phyloP scores from a whole-genome alignment of 2,329 filamentous ascomycete species.

The Hortaea werneckii region DNA sequence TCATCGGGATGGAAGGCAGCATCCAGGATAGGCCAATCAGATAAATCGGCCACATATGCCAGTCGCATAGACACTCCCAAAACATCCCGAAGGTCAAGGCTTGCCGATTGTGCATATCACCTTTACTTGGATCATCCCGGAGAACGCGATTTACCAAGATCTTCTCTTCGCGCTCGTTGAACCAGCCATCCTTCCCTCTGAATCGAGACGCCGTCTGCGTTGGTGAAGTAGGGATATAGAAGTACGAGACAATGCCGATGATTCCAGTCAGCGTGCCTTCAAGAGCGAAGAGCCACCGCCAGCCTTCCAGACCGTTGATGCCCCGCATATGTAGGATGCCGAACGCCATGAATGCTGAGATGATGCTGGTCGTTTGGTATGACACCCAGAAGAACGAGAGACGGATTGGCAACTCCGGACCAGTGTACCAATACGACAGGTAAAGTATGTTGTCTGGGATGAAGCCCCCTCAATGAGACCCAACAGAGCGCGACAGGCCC shows the following conservation, averaged over 20 bases:
- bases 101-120: slow-evolving; percentile 53
- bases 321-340: slow-evolving; percentile 41
- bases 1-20: slow-evolving; percentile 27
- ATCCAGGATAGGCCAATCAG: slow-evolving; percentile 38
- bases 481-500: slow-evolving; percentile 29
- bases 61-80: slow-evolving; percentile 42
- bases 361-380: slow-evolving; percentile 46
- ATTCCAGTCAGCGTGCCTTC: slow-evolving; percentile 46
- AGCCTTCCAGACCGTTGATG: slow-evolving; percentile 40
- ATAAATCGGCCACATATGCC: slow-evolving; percentile 49
- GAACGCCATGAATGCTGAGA: slow-evolving; percentile 47
- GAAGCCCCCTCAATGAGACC: slow-evolving; percentile 40
- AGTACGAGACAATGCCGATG: slow-evolving; percentile 44
- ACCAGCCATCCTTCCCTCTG: slow-evolving; percentile 52
- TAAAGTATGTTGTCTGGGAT: slow-evolving; percentile 56
- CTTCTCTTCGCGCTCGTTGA: slow-evolving; percentile 49
- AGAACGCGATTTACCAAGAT: slow-evolving; percentile 55
- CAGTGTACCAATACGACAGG: slow-evolving; percentile 67
- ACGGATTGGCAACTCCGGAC: slow-evolving; percentile 56
- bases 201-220: slow-evolving; percentile 53
- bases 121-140: slow-evolving; percentile 52
- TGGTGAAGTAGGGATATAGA: slow-evolving; percentile 48
- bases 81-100: slow-evolving; percentile 40
- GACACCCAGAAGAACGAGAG: slow-evolving; percentile 62
- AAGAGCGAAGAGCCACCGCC: slow-evolving; percentile 45